Base-by-base conservation (phyloP, 371 early-diverging fungal genomes). In the Apophysomyces variabilis region DNA sequence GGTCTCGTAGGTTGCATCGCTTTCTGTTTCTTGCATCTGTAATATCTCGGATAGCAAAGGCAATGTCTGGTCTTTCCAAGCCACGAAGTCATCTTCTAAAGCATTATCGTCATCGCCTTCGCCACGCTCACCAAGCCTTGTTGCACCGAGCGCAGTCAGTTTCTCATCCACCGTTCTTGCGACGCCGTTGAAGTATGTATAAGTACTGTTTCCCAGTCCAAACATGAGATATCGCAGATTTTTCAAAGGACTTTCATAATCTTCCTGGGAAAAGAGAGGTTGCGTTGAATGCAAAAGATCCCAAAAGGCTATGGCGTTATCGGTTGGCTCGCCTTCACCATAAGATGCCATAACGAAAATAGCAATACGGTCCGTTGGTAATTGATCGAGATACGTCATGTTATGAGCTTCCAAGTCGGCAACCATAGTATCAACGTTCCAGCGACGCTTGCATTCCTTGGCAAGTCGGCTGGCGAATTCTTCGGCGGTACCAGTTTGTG, bases 401-500 rank as follows among this genome's bases (percentile, higher is more conserved):
- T 95, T 93, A 72, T 89, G 93, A 18, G 90, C 87, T 73, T 96
- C 97, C 63, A 88, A 67, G 68, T 97, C 95, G 50, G 87, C 83
- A 12, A 88, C 88, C 71, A 93, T 78, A 13, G 90, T 79, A 43
- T 74, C 78, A 58, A 92, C 75, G 62, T 89, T 89, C 74, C 83
- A 90, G 61, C 85, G 85, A 70, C 90, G 82, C 43, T 81, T 70
- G 66, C 86, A 87, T 74, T 94, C 94, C 73, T 93, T 93, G 73
- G 89, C 90, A 61, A 91, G 66, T 45, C 93, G 92, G 66, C 76
- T 76, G 67, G 97, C 96, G 66, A 90, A 91, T 70, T 96, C 98
- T 77, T 97, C 95, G 18, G 96, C 96, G 26, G 93, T 95, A 50
- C 97, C 97, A 16, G 96, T 95, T 82, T 96, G 97, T 35, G 95